phyloP scores from a whole-genome alignment of 306 rosid species.

The Ceratonia siliqua region DNA sequence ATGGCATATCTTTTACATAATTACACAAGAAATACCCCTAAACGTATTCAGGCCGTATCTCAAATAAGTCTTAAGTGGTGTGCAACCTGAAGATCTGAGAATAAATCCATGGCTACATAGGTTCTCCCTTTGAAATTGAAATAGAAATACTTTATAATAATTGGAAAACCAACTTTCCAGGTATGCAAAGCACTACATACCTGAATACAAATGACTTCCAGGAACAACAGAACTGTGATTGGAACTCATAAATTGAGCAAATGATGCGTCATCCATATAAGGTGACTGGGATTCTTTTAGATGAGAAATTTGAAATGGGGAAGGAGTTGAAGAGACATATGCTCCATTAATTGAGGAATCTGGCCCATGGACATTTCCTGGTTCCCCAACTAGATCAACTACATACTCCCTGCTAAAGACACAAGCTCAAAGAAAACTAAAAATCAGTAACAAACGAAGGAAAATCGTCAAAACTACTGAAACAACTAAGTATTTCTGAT shows the following conservation, averaged over 20 bases:
- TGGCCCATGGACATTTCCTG: slow-evolving; percentile 87
- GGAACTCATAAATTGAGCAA: slow-evolving; percentile 42
- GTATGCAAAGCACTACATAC: slow-evolving; percentile 41
- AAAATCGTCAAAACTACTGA: too few species aligned
- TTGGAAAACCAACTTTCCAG: slow-evolving; percentile 17
- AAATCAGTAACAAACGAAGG: too few species aligned
- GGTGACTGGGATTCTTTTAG: slow-evolving; percentile 70
- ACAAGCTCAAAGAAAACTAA: too few species aligned
- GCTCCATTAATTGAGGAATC: slow-evolving; percentile 95
- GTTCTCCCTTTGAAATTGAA: slow-evolving; percentile 20
- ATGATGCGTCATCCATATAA: slow-evolving; percentile 47
- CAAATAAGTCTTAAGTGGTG: slow-evolving; percentile 12
- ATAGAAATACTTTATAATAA: slow-evolving; percentile 8
- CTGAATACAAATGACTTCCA: slow-evolving; percentile 47
- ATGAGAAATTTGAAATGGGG: slow-evolving; percentile 77
- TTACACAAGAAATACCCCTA: background rate
- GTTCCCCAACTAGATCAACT: slow-evolving; percentile 95
- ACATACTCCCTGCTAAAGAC: slow-evolving; percentile 88
- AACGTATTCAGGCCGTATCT: background rate
- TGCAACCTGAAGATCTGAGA: background rate
- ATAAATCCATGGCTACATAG: background rate
- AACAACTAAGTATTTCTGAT: too few species aligned
- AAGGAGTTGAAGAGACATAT: slow-evolving; percentile 69
- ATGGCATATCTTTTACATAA: background rate
- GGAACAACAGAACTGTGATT: slow-evolving; percentile 41